Base-by-base conservation (phyloP, 139 green algal genomes). In the Deuterostichococcus epilithicus region DNA sequence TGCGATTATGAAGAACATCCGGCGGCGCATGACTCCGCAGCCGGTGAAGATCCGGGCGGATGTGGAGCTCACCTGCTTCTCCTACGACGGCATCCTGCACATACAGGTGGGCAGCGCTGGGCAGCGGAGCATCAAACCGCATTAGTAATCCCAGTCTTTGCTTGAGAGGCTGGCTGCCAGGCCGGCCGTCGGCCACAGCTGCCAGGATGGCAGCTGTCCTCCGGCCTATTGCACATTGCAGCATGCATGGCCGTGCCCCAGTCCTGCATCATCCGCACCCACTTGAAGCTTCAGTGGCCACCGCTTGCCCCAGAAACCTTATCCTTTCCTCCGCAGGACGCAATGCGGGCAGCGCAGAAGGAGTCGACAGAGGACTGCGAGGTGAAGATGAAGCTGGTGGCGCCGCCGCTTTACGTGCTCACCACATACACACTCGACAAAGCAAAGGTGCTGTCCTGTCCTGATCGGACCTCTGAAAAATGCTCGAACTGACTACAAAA, bases 41-140 rank as follows among this genome's bases (percentile, higher is more conserved):
- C 96, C 96, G n/a, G 85, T 99, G 59, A 99, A 99, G 84, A 96
- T 99, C 72, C 87, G 94, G 5, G 94, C 94, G 0, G 96, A 99
- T 82, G 89, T 99, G 66, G 96, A 99, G 89, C 88, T 99, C 76
- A 99, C 94, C 8, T 99, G 96, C 82, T 99, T 97, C 82, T 81
- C 87, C 2, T 99, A 98, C 77, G 96, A 98, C 72, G 96, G 96
- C 76, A 91, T 99, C 20, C 89, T 98, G 78, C 91, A 97, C 87
- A 99, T 99, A 86, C 92, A 97, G 82, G 76, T 85, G 59, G 15
- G 65, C 32, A n/a, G 22, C 23, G 67, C n/a, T 25, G 25, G 25
- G 67, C n/a, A 38, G n/a, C n/a, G n/a, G 67, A 23, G n/a, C n/a
- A 34, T 34, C 67, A 26, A 26, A 22, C 26, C 25, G n/a, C 28